Conservation (phyloP, 305 asterid genomes). For the Fraxinus xanthoxyloides region DNA sequence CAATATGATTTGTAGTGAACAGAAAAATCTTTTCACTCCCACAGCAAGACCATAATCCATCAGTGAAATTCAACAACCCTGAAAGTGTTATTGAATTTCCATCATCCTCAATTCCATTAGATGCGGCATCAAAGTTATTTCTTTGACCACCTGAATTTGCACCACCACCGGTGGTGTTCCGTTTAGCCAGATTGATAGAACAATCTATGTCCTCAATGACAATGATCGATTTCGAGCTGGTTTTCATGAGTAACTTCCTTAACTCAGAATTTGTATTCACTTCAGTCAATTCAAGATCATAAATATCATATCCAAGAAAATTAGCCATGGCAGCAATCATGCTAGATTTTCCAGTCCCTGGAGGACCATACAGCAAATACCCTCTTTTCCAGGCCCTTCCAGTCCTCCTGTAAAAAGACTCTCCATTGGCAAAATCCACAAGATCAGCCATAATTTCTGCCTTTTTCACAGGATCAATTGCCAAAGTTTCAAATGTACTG, state of each 20-base stretch:
- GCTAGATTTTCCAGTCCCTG: constrained; percentile 92
- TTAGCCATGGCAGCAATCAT: constrained; percentile 99
- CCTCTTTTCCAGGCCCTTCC: constrained; percentile 97
- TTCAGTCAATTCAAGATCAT: constrained; percentile 77
- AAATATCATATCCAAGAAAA: constrained; percentile 73
- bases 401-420: constrained; percentile 69
- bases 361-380: constrained; percentile 75
- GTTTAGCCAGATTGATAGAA: constrained; percentile 60
- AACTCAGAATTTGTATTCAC: constrained; percentile 76
- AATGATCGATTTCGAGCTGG: constrained; percentile 76
- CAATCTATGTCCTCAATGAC: constrained; percentile 93
- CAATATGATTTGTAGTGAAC: constrained; percentile 76
- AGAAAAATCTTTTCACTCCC: constrained; percentile 90
- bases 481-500: constrained; percentile 76
- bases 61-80: constrained; percentile 81
- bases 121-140: constrained; percentile 14
- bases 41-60: constrained; percentile 86
- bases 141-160: constrained; percentile 10
- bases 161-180: constrained; percentile 32
- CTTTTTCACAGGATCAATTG: constrained; percentile 70
- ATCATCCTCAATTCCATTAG: constrained; percentile 33
- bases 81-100: constrained; percentile 64
- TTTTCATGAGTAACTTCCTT: constrained; percentile 80
- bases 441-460: constrained; percentile 68
- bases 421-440: constrained; percentile 69